Percentiles rank a stretch among this genome's conserved stretches.
These are phyloP conservation scores for Adansonia grandidieri DNA, from an alignment of 441 rosid genomes.

Conservation along the genomic window DNA sequence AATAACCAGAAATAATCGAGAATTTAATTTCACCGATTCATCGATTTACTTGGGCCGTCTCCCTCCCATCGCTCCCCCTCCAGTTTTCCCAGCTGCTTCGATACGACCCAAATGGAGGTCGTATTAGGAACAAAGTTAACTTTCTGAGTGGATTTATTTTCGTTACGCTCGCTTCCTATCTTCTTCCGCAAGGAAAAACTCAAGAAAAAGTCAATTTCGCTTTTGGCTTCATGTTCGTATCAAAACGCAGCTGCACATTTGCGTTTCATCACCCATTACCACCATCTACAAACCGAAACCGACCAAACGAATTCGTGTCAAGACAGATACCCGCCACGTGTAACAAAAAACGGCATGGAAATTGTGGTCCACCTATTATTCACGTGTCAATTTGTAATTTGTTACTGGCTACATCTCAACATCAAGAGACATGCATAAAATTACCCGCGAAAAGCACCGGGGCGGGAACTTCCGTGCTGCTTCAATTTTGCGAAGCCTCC, in stretches of 20 bases:
- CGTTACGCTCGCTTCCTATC: neutral
- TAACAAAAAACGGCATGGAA: too few species aligned
- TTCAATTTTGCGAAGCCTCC: too few species aligned
- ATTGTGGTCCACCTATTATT: too few species aligned
- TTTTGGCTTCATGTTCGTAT: neutral
- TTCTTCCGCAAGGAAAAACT: conserved; percentile 7
- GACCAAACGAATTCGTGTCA: conserved; percentile 14
- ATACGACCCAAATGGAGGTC: conserved; percentile 22
- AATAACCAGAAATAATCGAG: neutral
- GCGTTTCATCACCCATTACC: neutral
- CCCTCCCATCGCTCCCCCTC: neutral
- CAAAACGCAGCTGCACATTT: neutral
- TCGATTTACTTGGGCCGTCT: conserved; percentile 19
- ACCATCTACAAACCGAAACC: neutral
- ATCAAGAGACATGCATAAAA: too few species aligned
- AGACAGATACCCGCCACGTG: too few species aligned
- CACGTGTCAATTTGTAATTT: too few species aligned
- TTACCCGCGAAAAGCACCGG: too few species aligned
- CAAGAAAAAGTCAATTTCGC: neutral
- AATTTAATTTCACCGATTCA: neutral
- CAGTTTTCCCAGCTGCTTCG: neutral
- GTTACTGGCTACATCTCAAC: too few species aligned
- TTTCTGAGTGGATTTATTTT: neutral
- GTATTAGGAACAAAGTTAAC: neutral
- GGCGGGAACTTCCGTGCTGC: too few species aligned